A percentile compares a stretch with the other conserved stretches of the same genome.
Conservation (phyloP, 2,329 filamentous ascomycete genomes). For the Aspergillus floridensis region DNA sequence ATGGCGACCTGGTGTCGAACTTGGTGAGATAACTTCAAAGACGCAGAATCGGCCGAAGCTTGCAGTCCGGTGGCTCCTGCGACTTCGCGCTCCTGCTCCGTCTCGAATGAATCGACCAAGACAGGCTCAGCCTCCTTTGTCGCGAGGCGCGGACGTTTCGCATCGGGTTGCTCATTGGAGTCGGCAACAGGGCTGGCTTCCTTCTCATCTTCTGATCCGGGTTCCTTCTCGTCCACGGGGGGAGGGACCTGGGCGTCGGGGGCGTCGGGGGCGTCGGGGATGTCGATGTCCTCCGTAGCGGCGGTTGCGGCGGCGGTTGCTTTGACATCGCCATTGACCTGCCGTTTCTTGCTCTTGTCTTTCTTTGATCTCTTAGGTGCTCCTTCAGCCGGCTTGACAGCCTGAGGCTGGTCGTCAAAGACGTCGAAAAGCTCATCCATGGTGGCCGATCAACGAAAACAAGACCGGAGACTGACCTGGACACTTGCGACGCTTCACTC, state of each 20-base stretch:
- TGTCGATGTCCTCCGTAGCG: slow-evolving; percentile 28
- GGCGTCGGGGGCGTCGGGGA: slow-evolving; percentile 20
- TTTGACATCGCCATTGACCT: slow-evolving; percentile 77
- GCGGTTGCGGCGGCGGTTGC: slow-evolving; percentile 34
- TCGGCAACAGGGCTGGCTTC: slow-evolving; percentile 20
- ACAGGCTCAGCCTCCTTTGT: slow-evolving; percentile 68
- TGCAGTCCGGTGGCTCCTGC: slow-evolving; percentile 71
- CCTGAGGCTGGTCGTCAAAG: slow-evolving; percentile 66
- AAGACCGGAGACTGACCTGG: slow-evolving; percentile 16
- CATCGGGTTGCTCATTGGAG: slow-evolving; percentile 40
- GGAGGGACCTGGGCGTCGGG: slow-evolving; percentile 1
- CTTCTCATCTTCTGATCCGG: slow-evolving; percentile 15
- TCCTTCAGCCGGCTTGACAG: slow-evolving; percentile 34
- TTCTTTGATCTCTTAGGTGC: slow-evolving; percentile 44
- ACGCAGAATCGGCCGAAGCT: slow-evolving; percentile 59
- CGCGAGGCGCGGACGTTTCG: slow-evolving; percentile 51
- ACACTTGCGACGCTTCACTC: slow-evolving; percentile 18
- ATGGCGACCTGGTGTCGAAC: slow-evolving; percentile 97
- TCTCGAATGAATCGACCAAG: slow-evolving; percentile 90
- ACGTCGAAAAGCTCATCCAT: slow-evolving; percentile 84
- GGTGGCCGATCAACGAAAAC: slow-evolving; percentile 18
- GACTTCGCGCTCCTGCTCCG: slow-evolving; percentile 87
- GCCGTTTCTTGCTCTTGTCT: slow-evolving; percentile 78
- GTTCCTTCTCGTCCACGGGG: slow-evolving; percentile 15
- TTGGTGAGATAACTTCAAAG: slow-evolving; percentile 86